Percentiles rank a stretch among this genome's conserved stretches.
phyloP scores from a whole-genome alignment of 1,284 basidiomycete genomes.

The Pulveroboletus sp. region DNA sequence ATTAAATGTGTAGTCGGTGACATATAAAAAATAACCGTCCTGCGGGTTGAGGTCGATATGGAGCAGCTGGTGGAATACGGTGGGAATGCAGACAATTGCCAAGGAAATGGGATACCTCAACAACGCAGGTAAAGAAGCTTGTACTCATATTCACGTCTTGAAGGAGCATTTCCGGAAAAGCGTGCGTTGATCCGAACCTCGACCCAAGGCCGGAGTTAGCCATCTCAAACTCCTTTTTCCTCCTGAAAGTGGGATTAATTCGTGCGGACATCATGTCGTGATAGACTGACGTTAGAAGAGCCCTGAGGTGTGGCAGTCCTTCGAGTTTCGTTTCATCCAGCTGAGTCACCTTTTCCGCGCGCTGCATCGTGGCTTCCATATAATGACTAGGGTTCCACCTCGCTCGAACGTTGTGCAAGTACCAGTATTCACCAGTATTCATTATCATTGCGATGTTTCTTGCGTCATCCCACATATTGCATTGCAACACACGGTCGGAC shows the following conservation, averaged over 20 bases:
- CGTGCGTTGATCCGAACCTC: constrained; percentile 17
- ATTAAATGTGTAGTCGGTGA: constrained; percentile 66
- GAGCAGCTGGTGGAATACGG: constrained; percentile 41
- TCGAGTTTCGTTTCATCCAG: constrained; percentile 41
- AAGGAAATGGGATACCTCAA: constrained; percentile 43
- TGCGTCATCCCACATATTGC: constrained; percentile 57
- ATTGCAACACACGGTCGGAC: constrained; percentile 42
- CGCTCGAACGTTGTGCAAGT: constrained; percentile 53
- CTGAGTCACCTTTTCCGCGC: constrained; percentile 42
- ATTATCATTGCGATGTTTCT: constrained; percentile 40
- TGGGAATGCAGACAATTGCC: not conserved
- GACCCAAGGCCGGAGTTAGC: constrained; percentile 20
- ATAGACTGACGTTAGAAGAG: constrained; percentile 49
- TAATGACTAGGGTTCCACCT: constrained; percentile 37
- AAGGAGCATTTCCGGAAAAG: constrained; percentile 46
- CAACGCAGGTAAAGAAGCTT: constrained; percentile 51
- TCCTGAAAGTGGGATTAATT: constrained; percentile 37
- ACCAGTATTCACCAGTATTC: constrained; percentile 49
- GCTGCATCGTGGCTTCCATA: constrained; percentile 50
- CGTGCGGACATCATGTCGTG: not conserved
- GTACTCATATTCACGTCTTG: constrained; percentile 41
- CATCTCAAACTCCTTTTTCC: constrained; percentile 49
- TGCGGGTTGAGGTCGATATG: constrained; percentile 34
- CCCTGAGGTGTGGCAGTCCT: constrained; percentile 38
- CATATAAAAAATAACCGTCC: constrained; percentile 43